Conservation (phyloP, 441 rosid genomes). For the Euphorbia schlechtendalii region DNA sequence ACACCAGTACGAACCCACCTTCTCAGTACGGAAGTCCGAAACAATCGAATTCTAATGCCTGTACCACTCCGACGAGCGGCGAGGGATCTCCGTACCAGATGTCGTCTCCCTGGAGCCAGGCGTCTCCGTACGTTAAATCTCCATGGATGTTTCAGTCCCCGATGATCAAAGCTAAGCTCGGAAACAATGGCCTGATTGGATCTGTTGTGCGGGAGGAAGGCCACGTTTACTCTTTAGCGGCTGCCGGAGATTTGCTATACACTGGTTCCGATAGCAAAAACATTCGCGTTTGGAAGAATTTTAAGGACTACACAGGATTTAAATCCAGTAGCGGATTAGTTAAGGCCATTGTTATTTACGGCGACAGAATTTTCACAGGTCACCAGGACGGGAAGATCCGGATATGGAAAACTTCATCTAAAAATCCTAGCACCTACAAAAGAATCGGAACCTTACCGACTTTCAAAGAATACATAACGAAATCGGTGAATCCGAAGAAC, state of each 20-base stretch:
- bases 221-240: conserved; percentile 77
- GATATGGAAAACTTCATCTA: conserved; percentile 57
- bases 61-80: conserved; percentile 30
- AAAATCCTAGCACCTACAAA: conserved; percentile 34
- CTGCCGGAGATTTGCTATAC: conserved; percentile 57
- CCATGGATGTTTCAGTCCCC: conserved; percentile 56
- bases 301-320: conserved; percentile 60
- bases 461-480: conserved; percentile 46
- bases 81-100: conserved; percentile 40
- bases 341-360: conserved; percentile 63
- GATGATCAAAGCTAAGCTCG: conserved; percentile 11
- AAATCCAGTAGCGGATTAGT: conserved; percentile 82
- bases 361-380: conserved; percentile 64
- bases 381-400: conserved; percentile 93
- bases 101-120: conserved; percentile 57
- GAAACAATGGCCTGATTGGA: conserved; percentile 45
- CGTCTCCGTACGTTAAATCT: conserved; percentile 54
- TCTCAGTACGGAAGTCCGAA: conserved; percentile 29
- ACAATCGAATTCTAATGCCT: conserved; percentile 8
- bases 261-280: too few species aligned
- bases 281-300: conserved; percentile 80
- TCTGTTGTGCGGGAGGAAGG: conserved; percentile 84
- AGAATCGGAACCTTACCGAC: conserved; percentile 65
- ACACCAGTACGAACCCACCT: conserved; percentile 23
- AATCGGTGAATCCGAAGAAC: conserved; percentile 54